phyloP scores from a whole-genome alignment of 345 rosid species.

The Geranium rotundifolium region DNA sequence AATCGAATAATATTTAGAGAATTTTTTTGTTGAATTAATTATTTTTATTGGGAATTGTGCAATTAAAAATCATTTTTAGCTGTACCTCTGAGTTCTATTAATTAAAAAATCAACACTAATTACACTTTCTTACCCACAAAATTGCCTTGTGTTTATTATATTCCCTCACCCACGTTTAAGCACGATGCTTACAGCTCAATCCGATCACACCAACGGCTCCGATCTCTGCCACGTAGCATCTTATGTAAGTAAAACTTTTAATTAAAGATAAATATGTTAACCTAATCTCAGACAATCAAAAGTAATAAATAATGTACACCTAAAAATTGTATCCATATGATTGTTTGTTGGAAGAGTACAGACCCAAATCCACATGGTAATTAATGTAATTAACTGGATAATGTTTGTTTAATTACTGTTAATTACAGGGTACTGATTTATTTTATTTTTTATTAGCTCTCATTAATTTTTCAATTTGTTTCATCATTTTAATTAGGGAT shows the following conservation, averaged over 20 bases:
- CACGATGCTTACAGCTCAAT: conserved; percentile 62
- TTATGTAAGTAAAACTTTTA: too few relatives aligned
- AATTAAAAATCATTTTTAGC: neutral
- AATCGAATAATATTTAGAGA: conserved; percentile 8
- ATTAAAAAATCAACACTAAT: conserved; percentile 4
- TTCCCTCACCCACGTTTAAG: conserved; percentile 46
- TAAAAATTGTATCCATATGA: neutral
- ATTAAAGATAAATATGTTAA: too few relatives aligned
- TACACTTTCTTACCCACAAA: conserved; percentile 12
- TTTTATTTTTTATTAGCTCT: too few relatives aligned
- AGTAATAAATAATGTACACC: neutral
- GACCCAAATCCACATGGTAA: conserved; percentile 20
- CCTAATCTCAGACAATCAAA: too few relatives aligned
- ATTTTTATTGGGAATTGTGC: conserved; percentile 23
- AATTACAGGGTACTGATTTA: too few relatives aligned
- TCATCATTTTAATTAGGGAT: too few relatives aligned
- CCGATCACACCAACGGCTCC: conserved; percentile 18
- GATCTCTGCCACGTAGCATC: conserved; percentile 46
- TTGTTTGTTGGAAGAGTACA: neutral
- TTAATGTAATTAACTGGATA: conserved; percentile 20
- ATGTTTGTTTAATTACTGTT: conserved; percentile 9
- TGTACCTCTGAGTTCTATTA: neutral
- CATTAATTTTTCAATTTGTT: neutral
- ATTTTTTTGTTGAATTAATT: conserved; percentile 1
- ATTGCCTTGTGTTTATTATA: conserved; percentile 23